Percentiles rank a stretch among this genome's conserved stretches.
phyloP scores from a whole-genome alignment of 2,329 filamentous ascomycete genomes.

The Annulohypoxylon truncatum region DNA sequence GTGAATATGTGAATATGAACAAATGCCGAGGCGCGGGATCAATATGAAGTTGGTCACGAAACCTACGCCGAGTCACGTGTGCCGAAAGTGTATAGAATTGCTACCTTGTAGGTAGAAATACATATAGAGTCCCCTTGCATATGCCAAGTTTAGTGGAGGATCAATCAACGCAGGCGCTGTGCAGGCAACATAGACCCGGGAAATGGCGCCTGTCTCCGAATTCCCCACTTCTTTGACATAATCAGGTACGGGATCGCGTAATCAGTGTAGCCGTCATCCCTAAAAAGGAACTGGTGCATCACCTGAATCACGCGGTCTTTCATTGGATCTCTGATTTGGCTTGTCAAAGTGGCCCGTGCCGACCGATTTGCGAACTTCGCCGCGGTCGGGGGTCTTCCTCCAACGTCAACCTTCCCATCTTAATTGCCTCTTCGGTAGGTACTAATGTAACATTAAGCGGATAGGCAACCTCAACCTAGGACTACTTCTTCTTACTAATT shows the following conservation, averaged over 20 bases:
- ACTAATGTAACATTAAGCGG: constrained; percentile 14
- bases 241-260: constrained; percentile 40
- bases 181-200: constrained; percentile 32
- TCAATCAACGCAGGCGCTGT: constrained; percentile 9
- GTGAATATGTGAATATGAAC: not conserved
- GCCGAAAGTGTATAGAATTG: not conserved
- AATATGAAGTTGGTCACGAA: constrained; percentile 32
- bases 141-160: constrained; percentile 36
- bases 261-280: constrained; percentile 32
- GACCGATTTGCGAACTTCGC: constrained; percentile 33
- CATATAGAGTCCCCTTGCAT: constrained; percentile 32
- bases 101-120: not conserved
- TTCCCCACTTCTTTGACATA: constrained; percentile 35
- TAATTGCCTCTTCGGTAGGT: constrained; percentile 25
- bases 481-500: constrained; percentile 15
- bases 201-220: constrained; percentile 37
- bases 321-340: constrained; percentile 36
- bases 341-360: constrained; percentile 37
- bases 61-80: constrained; percentile 39
- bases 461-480: constrained; percentile 15
- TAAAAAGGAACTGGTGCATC: constrained; percentile 32
- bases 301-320: constrained; percentile 29
- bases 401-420: constrained; percentile 36
- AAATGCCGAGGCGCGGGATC: not conserved
- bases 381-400: constrained; percentile 34